Base-by-base conservation (phyloP, 768 basidiomycete species). In the Hortiboletus flavorubellus region DNA sequence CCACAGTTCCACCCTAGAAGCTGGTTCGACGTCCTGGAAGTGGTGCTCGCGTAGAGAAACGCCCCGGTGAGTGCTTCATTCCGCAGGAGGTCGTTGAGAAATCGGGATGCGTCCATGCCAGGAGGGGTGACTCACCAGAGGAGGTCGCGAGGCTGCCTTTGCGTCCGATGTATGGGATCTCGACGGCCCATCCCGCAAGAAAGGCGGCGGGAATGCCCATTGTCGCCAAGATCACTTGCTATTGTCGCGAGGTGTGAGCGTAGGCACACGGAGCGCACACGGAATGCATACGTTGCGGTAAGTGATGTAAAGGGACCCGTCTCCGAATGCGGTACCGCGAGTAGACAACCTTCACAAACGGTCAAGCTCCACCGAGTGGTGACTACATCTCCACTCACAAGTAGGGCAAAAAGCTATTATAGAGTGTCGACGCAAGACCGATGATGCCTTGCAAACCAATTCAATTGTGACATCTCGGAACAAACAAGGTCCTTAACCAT, bases 1-100 rank as follows among this genome's bases (percentile, higher is more conserved):
- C 80, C 87, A 64, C 87, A 91, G 69, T 91, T 90, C 89, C 89
- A 91, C 45, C 83, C 89, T 26, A 91, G 76, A 40, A 91, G 76
- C 29, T 80, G 76, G 56, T 85, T 76, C 8, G 85, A 87, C 55
- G 79, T 83, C 61, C 81, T 78, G 31, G 89, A 80, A n/a, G 88
- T 90, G 43, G 89, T 91, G 33, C 80, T 84, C 59, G 78, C 84
- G 63, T 87, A 85, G 44, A 93, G 78, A 73, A 91, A 91, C 12
- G 76, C 77, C 15, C 88, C 89, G 11, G 89, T 91, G 63, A 90
- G 76, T 66, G 78, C 83, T 85, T 72, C 65, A 65, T 78, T 76
- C 68, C 72, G 73, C 73, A 64, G 46, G 70, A 56, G 67, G 72
- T 78, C 72, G 72, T 78, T 78, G 74, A 80, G 70, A 63, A 73